Percentiles rank a stretch among this genome's conserved stretches.
Conservation (phyloP, 768 basidiomycete genomes). For the Crassisporium funariophilum region DNA sequence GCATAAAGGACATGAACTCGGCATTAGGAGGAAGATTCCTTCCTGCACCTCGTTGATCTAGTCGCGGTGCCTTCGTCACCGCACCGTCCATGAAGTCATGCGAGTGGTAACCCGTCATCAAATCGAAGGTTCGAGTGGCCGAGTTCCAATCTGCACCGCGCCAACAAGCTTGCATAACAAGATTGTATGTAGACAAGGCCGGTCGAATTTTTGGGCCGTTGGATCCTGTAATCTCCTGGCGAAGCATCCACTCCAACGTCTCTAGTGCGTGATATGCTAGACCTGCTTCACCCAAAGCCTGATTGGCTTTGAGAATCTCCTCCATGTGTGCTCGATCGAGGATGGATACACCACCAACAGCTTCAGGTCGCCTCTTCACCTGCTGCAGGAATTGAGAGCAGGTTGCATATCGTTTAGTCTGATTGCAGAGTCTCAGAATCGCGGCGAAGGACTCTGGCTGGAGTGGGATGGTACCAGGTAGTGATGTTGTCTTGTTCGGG, state of each 20-base stretch:
- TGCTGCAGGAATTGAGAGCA: constrained; percentile 61
- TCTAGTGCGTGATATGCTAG: constrained; percentile 54
- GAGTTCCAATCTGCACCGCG: constrained; percentile 62
- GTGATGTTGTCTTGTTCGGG: constrained; percentile 41
- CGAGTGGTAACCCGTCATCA: constrained; percentile 69
- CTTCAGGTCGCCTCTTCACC: constrained; percentile 49
- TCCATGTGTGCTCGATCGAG: constrained; percentile 61
- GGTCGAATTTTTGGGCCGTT: constrained; percentile 50
- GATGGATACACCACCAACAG: constrained; percentile 37
- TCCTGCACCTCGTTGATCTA: constrained; percentile 44
- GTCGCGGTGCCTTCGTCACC: constrained; percentile 34
- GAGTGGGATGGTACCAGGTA: constrained; percentile 43
- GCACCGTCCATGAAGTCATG: constrained; percentile 57
- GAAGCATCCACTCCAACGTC: constrained; percentile 70
- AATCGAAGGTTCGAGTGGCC: constrained; percentile 58
- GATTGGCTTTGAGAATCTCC: constrained; percentile 58
- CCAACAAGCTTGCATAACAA: constrained; percentile 68
- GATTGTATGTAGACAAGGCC: constrained; percentile 54
- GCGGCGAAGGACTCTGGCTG: constrained; percentile 50
- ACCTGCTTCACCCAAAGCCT: constrained; percentile 40
- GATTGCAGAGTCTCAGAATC: constrained; percentile 58
- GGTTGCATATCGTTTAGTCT: constrained; percentile 45
- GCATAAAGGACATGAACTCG: constrained; percentile 56
- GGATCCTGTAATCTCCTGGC: constrained; percentile 48
- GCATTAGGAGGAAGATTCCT: constrained; percentile 49